Evolutionary conservation across 1,284 basidiomycete genomes (phyloP), one percentile per base, ranked within the genome.

Genomic region (Austropuccinia psidii): DNA sequence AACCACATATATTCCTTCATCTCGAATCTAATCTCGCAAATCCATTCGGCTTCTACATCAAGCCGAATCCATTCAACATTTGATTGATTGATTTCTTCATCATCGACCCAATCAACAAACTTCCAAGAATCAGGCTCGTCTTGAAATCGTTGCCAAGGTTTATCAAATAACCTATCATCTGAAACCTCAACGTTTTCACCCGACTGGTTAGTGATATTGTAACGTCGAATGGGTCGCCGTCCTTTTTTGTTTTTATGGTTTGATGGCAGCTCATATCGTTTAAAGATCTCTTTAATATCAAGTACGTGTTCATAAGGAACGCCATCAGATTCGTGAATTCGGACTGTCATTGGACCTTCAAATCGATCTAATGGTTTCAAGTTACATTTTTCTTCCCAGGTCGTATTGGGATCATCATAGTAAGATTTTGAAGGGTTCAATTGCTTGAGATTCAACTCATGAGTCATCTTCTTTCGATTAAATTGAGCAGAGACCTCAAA

Each of bases 201-300:
- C 0, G 89, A 90, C 43, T 91, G 92, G 79, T 96, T 91, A 0
- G 87, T 85, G 76, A 93, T 91, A 57, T 90, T 91, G 78, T 96
- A 96, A 21, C 93, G 89, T 80, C 95, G 95, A 24, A 92, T 96
- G 78, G 94, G 93, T 41, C 95, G 85, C 64, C 94, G 86, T 19
- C 97, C 91, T 76, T 96, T 91, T 82, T 98, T 98, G 83, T 98
- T 98, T 82, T 98, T 98, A n/a, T 95, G 98, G 81, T 98, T 98
- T 85, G 98, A 98, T 0, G 96, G 94, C 0, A 98, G 93, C 79
- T 96, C 93, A 80, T 92, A 97, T 15, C 90, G 88, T 80, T 96
- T 97, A 82, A 90, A 90, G 0, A 87, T 82, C 24, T 86, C 87
- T 49, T 90, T 88, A 74, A 98, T 90, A 80, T 97, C 93, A 49